Conservation (phyloP, 495 filamentous ascomycete species). For the Lophium mytilinum region DNA sequence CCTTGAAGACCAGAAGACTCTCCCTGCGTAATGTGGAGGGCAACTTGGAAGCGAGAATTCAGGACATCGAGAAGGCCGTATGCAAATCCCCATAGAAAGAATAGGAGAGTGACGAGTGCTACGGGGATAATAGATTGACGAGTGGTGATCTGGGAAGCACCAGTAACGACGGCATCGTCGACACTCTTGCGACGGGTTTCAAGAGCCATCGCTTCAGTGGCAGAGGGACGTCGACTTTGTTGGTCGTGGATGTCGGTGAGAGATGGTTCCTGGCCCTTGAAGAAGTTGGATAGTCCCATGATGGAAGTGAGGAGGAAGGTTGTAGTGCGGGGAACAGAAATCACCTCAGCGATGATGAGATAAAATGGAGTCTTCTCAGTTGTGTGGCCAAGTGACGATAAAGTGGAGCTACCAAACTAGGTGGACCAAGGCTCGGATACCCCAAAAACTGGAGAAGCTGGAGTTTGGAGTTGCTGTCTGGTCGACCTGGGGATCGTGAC, state of each 20-base stretch:
- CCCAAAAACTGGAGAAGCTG: not conserved
- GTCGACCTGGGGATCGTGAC: not conserved
- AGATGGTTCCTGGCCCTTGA: conserved; percentile 22
- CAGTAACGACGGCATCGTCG: conserved; percentile 25
- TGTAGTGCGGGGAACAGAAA: not conserved
- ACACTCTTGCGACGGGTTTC: conserved; percentile 26
- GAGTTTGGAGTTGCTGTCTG: not conserved
- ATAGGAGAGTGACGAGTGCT: conserved; percentile 29
- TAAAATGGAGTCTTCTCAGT: not conserved
- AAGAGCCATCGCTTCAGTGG: conserved; percentile 24
- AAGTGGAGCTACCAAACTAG: not conserved
- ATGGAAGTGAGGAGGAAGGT: not conserved
- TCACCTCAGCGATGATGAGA: not conserved
- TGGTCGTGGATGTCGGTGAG: conserved; percentile 28
- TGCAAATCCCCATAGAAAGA: conserved; percentile 45
- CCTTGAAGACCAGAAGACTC: conserved; percentile 41
- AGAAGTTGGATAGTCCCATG: conserved; percentile 2
- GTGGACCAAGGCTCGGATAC: not conserved
- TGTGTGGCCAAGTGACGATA: not conserved
- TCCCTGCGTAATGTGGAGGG: conserved; percentile 39
- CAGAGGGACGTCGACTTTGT: conserved; percentile 28
- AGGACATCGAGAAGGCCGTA: conserved; percentile 47
- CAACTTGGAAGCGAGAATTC: conserved; percentile 47
- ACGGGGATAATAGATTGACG: conserved; percentile 30
- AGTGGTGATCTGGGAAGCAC: conserved; percentile 28